phyloP scores from a whole-genome alignment of 352 stramenopile species.

The Elongisporangium senticosum region DNA sequence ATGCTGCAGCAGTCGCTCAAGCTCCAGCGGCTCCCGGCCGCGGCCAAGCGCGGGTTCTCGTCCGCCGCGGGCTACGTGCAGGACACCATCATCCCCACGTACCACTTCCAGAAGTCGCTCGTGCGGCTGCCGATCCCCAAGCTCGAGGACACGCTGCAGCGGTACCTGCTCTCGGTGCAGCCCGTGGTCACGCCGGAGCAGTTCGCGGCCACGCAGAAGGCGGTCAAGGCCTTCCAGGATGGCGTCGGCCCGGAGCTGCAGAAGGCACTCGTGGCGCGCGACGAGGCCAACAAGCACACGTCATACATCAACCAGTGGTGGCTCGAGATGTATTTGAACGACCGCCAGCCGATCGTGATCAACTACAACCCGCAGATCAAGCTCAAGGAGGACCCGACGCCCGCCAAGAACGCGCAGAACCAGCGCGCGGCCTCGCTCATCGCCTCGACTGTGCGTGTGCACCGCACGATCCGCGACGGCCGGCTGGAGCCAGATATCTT shows the following conservation, averaged over 20 bases:
- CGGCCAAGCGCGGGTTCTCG: slow-evolving; percentile 20
- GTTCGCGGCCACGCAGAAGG: slow-evolving; percentile 46
- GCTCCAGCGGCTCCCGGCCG: background rate
- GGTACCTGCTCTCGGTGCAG: slow-evolving; percentile 74
- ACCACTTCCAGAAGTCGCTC: slow-evolving; percentile 85
- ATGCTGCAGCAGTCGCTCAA: slow-evolving; percentile 2
- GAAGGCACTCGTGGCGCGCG: slow-evolving; percentile 60
- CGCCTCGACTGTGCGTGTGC: slow-evolving; percentile 76
- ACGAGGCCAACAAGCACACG: slow-evolving; percentile 80
- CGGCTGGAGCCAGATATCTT: slow-evolving; percentile 87
- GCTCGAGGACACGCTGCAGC: slow-evolving; percentile 75
- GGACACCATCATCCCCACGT: slow-evolving; percentile 84
- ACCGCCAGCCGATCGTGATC: slow-evolving; percentile 81
- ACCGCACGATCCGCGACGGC: slow-evolving; percentile 72
- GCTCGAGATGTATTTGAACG: slow-evolving; percentile 89
- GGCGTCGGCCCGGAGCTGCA: slow-evolving; percentile 67
- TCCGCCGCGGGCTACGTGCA: slow-evolving; percentile 62
- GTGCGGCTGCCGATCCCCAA: slow-evolving; percentile 83
- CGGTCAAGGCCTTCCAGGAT: slow-evolving; percentile 49
- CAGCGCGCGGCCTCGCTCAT: slow-evolving; percentile 84
- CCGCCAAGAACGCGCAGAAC: slow-evolving; percentile 81
- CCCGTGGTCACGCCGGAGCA: slow-evolving; percentile 56
- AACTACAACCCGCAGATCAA: slow-evolving; percentile 92
- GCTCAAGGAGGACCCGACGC: slow-evolving; percentile 75
- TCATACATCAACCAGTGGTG: slow-evolving; percentile 92